These are phyloP conservation scores for Ophiocordyceps camponoti-leonardi DNA, from an alignment of 2,329 filamentous ascomycete species.

Conservation along the genomic window DNA sequence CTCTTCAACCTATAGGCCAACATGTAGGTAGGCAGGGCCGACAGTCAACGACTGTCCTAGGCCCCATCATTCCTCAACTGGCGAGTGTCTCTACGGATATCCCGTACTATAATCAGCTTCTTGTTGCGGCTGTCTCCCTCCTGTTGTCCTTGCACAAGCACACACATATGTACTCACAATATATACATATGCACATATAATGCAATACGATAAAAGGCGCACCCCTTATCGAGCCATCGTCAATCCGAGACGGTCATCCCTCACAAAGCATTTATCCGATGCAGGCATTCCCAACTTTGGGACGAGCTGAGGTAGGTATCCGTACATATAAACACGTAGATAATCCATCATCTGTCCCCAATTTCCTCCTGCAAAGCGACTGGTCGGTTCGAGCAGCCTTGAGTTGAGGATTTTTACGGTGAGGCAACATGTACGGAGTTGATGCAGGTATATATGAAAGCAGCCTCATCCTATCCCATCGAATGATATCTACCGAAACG, in stretches of 20 bases:
- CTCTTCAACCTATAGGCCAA: too few relatives aligned
- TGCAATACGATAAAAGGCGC: background rate
- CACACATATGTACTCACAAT: too few relatives aligned
- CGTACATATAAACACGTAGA: too few relatives aligned
- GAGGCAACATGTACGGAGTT: background rate
- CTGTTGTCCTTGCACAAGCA: too few relatives aligned
- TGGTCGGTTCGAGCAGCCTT: background rate
- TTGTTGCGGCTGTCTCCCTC: background rate
- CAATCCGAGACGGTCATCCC: background rate
- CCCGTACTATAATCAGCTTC: background rate
- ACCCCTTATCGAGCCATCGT: background rate
- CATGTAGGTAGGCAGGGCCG: too few relatives aligned
- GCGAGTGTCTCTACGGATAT: background rate
- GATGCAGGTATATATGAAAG: background rate
- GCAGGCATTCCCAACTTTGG: background rate
- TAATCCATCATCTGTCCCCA: background rate
- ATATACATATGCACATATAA: too few relatives aligned
- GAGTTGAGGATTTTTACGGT: background rate
- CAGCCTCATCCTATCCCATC: too few relatives aligned
- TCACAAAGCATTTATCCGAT: background rate
- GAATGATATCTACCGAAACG: too few relatives aligned
- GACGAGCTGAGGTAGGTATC: background rate
- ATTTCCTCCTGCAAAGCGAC: background rate
- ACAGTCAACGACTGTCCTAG: too few relatives aligned
- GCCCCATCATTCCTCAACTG: too few relatives aligned